Percentiles rank a stretch among this genome's conserved stretches.
These are phyloP conservation scores for Isabelozyma pseudorhagii DNA, from an alignment of 805 yeast species.

Conservation along the genomic window DNA sequence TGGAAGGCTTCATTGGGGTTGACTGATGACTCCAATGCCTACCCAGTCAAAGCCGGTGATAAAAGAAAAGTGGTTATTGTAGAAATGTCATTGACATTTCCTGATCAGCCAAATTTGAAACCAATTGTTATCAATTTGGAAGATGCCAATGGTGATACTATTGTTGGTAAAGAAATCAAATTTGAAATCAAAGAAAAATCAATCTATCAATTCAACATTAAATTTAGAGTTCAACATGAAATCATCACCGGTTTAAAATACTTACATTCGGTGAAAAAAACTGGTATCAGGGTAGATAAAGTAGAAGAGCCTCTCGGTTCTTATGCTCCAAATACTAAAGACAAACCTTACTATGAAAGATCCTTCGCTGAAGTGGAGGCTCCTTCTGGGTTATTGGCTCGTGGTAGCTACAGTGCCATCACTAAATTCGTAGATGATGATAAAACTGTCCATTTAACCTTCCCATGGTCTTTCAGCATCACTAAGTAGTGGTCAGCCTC, in stretches of 20 bases:
- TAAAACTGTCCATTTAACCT: conserved; percentile 62
- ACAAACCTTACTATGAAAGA: conserved; percentile 72
- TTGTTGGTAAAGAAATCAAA: conserved; percentile 57
- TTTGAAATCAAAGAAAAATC: conserved; percentile 79
- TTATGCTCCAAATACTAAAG: conserved; percentile 82
- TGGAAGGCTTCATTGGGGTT: conserved; percentile 91
- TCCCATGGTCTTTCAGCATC: conserved; percentile 86
- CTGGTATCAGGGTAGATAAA: conserved; percentile 85
- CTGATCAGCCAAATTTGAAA: conserved; percentile 51
- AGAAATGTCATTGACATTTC: conserved; percentile 68
- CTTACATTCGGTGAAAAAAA: conserved; percentile 78
- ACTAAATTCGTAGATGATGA: conserved; percentile 89
- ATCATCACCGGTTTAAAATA: conserved; percentile 88
- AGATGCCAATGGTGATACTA: conserved; percentile 51
- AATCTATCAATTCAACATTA: conserved; percentile 65
- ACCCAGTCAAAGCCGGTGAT: conserved; percentile 70
- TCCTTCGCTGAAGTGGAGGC: conserved; percentile 67
- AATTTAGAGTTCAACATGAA: conserved; percentile 84
- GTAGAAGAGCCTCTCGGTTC: conserved; percentile 87
- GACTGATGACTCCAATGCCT: conserved; percentile 47
- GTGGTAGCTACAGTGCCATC: conserved; percentile 80
- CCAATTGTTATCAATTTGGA: conserved; percentile 72
- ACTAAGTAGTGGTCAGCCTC: conserved; percentile 44
- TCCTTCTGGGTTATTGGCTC: conserved; percentile 83
- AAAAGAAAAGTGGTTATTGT: conserved; percentile 73